These are phyloP conservation scores for Guadua angustifolia DNA, from an alignment of 176 grass and related monocot genomes.

Conservation along the genomic window DNA sequence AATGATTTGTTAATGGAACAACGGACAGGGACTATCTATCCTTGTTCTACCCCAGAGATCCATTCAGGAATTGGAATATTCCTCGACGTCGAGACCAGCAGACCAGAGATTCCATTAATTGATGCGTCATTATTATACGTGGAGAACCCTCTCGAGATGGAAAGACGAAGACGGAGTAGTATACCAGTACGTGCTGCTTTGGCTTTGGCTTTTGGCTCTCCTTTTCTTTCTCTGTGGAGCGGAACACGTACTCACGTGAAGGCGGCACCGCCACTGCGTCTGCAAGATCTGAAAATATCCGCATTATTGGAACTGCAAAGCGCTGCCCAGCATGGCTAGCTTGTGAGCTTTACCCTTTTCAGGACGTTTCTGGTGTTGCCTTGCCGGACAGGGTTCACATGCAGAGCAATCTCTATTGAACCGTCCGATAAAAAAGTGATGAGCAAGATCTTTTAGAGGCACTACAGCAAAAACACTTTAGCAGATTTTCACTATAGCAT, in stretches of 20 bases:
- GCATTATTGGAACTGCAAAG: constrained; percentile 49
- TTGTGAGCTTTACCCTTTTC: not conserved
- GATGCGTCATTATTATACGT: not conserved
- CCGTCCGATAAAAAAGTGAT: too few relatives aligned
- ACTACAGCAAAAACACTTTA: too few relatives aligned
- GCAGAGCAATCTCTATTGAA: too few relatives aligned
- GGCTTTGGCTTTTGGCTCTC: not conserved
- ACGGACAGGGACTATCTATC: not conserved
- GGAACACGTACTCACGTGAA: constrained; percentile 40
- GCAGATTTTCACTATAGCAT: too few relatives aligned
- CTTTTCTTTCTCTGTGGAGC: not conserved
- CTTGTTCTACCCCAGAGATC: not conserved
- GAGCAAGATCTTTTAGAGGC: too few relatives aligned
- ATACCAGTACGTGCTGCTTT: constrained; percentile 4
- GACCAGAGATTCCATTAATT: not conserved
- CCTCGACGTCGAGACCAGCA: not conserved
- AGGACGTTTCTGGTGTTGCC: constrained; percentile 26
- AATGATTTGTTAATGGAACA: not conserved
- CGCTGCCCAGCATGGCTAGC: constrained; percentile 25
- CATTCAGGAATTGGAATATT: not conserved
- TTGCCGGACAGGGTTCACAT: too few relatives aligned
- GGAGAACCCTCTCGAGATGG: not conserved
- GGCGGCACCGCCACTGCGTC: not conserved
- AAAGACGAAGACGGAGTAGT: not conserved
- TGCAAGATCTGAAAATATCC: constrained; percentile 39